A percentile compares a stretch with the other conserved stretches of the same genome.
phyloP scores from a whole-genome alignment of 2,329 filamentous ascomycete species.

The Fusarium paranaense region DNA sequence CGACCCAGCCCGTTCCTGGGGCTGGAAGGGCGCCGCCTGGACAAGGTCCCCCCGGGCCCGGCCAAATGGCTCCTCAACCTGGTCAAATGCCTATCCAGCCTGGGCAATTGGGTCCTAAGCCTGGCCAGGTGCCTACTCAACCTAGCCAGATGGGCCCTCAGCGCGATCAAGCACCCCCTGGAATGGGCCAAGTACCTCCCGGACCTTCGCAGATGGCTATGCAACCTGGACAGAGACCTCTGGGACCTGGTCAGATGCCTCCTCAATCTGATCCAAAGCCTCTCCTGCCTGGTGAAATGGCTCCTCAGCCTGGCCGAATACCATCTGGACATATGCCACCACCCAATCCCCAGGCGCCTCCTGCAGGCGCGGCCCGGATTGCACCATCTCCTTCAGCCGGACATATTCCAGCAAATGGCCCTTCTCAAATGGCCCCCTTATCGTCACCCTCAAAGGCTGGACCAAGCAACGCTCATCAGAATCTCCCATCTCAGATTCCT shows the following conservation, averaged over 20 bases:
- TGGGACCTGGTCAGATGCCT: background rate
- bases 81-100: conserved; percentile 4
- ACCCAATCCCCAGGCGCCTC: background rate
- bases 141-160: background rate
- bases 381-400: background rate
- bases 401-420: background rate
- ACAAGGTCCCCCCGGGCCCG: background rate
- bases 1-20: background rate
- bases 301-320: conserved; percentile 6
- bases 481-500: background rate
- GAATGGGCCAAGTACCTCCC: background rate
- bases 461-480: background rate
- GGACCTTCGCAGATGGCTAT: background rate
- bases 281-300: background rate
- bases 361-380: background rate
- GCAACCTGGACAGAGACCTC: background rate
- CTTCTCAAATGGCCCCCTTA: background rate
- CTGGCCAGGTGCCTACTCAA: background rate
- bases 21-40: background rate
- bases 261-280: background rate
- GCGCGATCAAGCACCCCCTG: background rate
- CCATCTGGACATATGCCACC: background rate
- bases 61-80: background rate
- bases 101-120: background rate
- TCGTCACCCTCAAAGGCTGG: background rate